These are phyloP conservation scores for Apophysomyces variabilis DNA, from an alignment of 371 early-diverging fungal genomes.

Conservation along the genomic window DNA sequence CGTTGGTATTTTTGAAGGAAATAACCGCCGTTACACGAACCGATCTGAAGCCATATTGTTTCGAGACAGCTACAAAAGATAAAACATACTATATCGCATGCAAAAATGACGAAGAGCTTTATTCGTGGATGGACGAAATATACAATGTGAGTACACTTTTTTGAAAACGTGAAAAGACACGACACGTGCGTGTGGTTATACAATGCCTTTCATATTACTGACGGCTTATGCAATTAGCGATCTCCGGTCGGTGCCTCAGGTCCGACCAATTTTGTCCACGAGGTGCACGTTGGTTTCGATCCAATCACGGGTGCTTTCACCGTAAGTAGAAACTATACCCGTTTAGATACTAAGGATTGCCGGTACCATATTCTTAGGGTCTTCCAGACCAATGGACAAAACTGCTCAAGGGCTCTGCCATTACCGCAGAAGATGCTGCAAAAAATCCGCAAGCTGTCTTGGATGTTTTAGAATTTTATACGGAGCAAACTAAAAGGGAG, in stretches of 20 bases:
- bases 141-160: slow-evolving; percentile 59
- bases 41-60: slow-evolving; percentile 76
- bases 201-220: background rate
- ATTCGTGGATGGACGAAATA: slow-evolving; percentile 87
- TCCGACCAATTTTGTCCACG: slow-evolving; percentile 86
- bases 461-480: slow-evolving; percentile 95
- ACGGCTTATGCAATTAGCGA: slow-evolving; percentile 29
- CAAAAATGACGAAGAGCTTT: slow-evolving; percentile 83
- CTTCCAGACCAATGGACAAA: slow-evolving; percentile 93
- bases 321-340: slow-evolving; percentile 34
- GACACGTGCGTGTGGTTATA: slow-evolving; percentile 52
- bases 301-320: slow-evolving; percentile 80
- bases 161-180: background rate
- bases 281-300: slow-evolving; percentile 90
- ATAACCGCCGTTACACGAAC: slow-evolving; percentile 71
- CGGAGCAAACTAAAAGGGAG: slow-evolving; percentile 71
- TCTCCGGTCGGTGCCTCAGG: slow-evolving; percentile 64
- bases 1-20: slow-evolving; percentile 76
- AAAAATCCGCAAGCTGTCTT: slow-evolving; percentile 96
- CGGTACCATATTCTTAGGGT: slow-evolving; percentile 57
- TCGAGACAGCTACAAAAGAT: slow-evolving; percentile 77
- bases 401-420: slow-evolving; percentile 85
- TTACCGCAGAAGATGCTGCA: slow-evolving; percentile 93
- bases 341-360: background rate
- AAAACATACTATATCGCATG: slow-evolving; percentile 75